Base-by-base conservation (phyloP, 768 basidiomycete species). In the Rhodotorula diobovata region DNA sequence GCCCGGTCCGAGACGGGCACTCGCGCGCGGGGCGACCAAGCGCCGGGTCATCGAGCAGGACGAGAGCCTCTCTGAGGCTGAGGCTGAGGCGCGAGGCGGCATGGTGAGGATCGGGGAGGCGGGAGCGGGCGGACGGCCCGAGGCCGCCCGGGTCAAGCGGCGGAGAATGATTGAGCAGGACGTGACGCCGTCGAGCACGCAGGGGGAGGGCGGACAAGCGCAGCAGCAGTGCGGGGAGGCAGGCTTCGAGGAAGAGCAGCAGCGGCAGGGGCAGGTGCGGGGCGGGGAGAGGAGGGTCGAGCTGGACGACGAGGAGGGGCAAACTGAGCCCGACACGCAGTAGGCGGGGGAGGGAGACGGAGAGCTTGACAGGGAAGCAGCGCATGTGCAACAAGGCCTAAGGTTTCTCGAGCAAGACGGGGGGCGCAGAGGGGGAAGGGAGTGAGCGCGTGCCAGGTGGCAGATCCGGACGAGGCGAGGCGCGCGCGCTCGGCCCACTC, bases 31-130 rank as follows among this genome's bases (percentile, higher is more conserved):
- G 39, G 4, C 9, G 9, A 39, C 39, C 18, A 58, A 37, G n/a
- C 35, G 57, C 25, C 57, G 57, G 28, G 34, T 58, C 5, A 58
- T 66, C 23, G 56, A 66, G 56, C 65, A 66, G 35, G 65, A 66
- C 41, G 54, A 55, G 20, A 55, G 54, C 54, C 34, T 23, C n/a
- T 25, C 51, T 2, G 34, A 55, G 32, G 20, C 7, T 0, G 54
- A 43, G 41, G 41, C 8, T 15, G 41, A 7, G 41, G 5, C 14
- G 8, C 14, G 18, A 18, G 41, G 6, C 14, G 41, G 41, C 41
- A n/a, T n/a, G n/a, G n/a, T n/a, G n/a, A n/a, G n/a, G n/a, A n/a
- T n/a, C n/a, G 41, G 41, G 6, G 41, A 12, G 41, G 41, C 41
- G 10, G 54, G 18, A 55, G 34, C 34, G 35, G 18, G 34, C 20